Evolutionary conservation across 2,329 filamentous ascomycete genomes (phyloP).

Genomic region (Zalaria sp.): DNA sequence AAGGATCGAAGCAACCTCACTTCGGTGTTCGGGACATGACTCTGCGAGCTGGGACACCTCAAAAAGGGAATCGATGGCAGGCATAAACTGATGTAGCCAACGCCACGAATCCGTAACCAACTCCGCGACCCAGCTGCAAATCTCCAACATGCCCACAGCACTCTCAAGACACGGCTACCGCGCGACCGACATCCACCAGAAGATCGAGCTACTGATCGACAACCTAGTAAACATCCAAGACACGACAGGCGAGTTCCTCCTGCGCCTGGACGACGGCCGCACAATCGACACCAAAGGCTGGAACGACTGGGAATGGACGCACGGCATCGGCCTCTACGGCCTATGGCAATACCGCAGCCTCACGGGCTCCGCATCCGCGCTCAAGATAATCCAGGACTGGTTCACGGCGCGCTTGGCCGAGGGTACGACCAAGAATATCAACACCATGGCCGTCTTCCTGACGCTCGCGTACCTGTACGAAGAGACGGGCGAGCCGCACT

Average conservation of each 20-base stretch:
- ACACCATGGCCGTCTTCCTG: constrained; percentile 64
- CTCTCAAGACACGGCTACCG: constrained; percentile 25
- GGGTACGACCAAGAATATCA: constrained; percentile 66
- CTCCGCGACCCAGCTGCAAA: no score
- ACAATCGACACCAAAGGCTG: constrained; percentile 76
- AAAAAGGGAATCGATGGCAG: no score
- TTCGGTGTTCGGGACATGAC: no score
- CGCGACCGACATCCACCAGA: constrained; percentile 31
- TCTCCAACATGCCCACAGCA: constrained; percentile 20
- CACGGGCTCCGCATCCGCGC: constrained; percentile 45
- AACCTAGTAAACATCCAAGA: constrained; percentile 69
- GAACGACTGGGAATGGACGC: constrained; percentile 55
- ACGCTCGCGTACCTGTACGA: constrained; percentile 68
- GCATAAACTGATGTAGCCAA: no score
- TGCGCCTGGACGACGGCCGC: constrained; percentile 56
- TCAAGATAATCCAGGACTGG: constrained; percentile 60
- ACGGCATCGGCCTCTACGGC: constrained; percentile 59
- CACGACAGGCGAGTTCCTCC: constrained; percentile 57
- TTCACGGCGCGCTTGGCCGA: constrained; percentile 54
- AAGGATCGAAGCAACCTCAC: no score
- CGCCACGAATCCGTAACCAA: no score
- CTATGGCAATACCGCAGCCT: constrained; percentile 71
- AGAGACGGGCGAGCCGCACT: constrained; percentile 51
- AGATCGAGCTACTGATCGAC: constrained; percentile 53
- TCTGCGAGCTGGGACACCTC: no score